Percentiles rank a stretch among this genome's conserved stretches.
phyloP scores from a whole-genome alignment of 306 rosid genomes.

The Cercis canadensis region DNA sequence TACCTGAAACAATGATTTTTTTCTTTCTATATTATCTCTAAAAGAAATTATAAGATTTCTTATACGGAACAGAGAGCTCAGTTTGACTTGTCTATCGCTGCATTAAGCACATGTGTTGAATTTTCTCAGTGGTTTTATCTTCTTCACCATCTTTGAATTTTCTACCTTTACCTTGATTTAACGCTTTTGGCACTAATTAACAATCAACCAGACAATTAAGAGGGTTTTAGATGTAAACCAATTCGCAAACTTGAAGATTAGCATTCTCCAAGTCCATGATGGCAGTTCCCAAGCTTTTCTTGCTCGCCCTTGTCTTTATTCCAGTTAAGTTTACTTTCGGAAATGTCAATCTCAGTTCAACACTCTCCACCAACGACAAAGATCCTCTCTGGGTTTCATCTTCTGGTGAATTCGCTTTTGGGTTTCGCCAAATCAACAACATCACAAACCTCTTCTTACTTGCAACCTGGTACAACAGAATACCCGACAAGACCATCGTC shows the following conservation, averaged over 20 bases:
- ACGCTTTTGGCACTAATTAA: too few relatives aligned
- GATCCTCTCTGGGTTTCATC: constrained; percentile 40
- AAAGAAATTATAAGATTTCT: too few relatives aligned
- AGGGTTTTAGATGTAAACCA: too few relatives aligned
- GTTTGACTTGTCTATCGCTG: too few relatives aligned
- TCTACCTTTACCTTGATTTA: too few relatives aligned
- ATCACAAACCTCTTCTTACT: constrained; percentile 40
- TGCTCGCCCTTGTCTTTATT: constrained; percentile 7
- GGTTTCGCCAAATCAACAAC: constrained; percentile 42
- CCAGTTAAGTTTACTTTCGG: neutral
- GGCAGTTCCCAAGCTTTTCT: constrained; percentile 6
- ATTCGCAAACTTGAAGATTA: neutral
- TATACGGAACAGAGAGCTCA: too few relatives aligned
- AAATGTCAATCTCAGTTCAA: neutral
- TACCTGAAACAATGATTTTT: too few relatives aligned
- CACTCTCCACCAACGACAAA: constrained; percentile 31
- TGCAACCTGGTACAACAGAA: constrained; percentile 56
- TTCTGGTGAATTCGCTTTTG: constrained; percentile 59
- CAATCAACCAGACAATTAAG: too few relatives aligned
- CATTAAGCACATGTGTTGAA: too few relatives aligned
- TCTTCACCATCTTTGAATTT: too few relatives aligned
- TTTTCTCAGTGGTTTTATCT: too few relatives aligned
- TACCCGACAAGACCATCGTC: constrained; percentile 48
- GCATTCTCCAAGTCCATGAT: neutral
- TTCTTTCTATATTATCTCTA: too few relatives aligned